These are phyloP conservation scores for Pleurotus platypus DNA, from an alignment of 768 basidiomycete species.

Conservation along the genomic window DNA sequence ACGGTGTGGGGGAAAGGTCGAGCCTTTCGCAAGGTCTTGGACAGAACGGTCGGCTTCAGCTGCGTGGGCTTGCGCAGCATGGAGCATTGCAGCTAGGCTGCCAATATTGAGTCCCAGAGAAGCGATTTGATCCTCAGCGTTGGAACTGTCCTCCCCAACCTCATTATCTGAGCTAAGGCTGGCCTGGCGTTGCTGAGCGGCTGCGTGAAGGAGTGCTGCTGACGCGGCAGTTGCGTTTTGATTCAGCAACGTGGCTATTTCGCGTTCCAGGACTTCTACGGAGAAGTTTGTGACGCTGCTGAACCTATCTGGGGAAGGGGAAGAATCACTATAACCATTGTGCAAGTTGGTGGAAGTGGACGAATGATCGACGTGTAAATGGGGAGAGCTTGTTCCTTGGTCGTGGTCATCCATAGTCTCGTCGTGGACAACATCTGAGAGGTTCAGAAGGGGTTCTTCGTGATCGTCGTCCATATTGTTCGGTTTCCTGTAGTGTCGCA, in stretches of 20 bases:
- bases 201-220: conserved; percentile 59
- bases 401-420: conserved; percentile 63
- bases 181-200: conserved; percentile 64
- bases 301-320: conserved; percentile 31
- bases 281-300: conserved; percentile 47
- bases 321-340: conserved; percentile 30
- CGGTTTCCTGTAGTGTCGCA: not conserved
- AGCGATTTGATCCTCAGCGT: conserved; percentile 26
- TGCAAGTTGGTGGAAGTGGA: conserved; percentile 36
- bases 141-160: conserved; percentile 18
- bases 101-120: conserved; percentile 55
- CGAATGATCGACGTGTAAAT: conserved; percentile 19
- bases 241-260: conserved; percentile 70
- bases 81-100: conserved; percentile 74
- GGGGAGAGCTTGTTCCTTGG: conserved; percentile 23
- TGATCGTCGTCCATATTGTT: conserved; percentile 33
- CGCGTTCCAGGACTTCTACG: conserved; percentile 73
- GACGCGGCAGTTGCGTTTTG: conserved; percentile 73
- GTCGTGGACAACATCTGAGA: conserved; percentile 85
- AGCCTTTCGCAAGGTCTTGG: conserved; percentile 41
- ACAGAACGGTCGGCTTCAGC: conserved; percentile 42
- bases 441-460: conserved; percentile 65
- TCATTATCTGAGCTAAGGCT: conserved; percentile 25
- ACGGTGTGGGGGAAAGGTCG: conserved; percentile 40
- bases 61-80: conserved; percentile 68